Base-by-base conservation (phyloP, 225 moss, liverwort and hornwort genomes). In the Pseudisothecium myosuroides region DNA sequence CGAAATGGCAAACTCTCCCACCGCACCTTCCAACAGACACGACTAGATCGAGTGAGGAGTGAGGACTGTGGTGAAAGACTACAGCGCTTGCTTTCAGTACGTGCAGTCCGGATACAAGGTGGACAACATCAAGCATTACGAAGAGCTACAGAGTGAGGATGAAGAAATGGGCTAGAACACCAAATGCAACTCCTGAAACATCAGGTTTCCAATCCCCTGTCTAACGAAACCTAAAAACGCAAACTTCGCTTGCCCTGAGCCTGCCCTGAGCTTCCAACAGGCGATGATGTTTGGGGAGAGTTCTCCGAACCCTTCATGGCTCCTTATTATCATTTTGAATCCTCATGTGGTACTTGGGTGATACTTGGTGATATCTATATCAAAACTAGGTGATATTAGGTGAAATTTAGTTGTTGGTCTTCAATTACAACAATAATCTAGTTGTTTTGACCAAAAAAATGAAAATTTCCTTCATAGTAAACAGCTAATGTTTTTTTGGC, bases 341-440 rank as follows among this genome's bases (percentile, higher is more conserved):
- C 37, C 11, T 37, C 66, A 17, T 36, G 66, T 23, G 12, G n/a
- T 68, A 68, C 2, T 20, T 20, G 3, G 11, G 66, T 23, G 12
- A 68, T 68, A 68, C 2, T 6, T 37, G 20, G 66, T 66, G 36
- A 41, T n/a, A 22, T n/a, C n/a, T n/a, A 13, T 23, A 12, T n/a
- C 12, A n/a, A n/a, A n/a, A n/a, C 2, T 69, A 39, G 69, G 14
- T 69, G 23, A 69, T 23, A 39, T 1, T 23, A 13, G 23, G 23
- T 39, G 39, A n/a, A 67, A 69, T 23, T 39, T 23, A 39, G 23
- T 4, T 23, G 1, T 24, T 69, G 4, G 2, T 7, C 14, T 39
- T 69, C 0, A 39, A 23, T 13, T 66, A 10, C 1, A 66, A 2
- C 2, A 66, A 5, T 34, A 32, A 36, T 36, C 0, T 36, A 1